These are phyloP conservation scores for Trametes elegans DNA, from an alignment of 768 basidiomycete species.

Conservation along the genomic window DNA sequence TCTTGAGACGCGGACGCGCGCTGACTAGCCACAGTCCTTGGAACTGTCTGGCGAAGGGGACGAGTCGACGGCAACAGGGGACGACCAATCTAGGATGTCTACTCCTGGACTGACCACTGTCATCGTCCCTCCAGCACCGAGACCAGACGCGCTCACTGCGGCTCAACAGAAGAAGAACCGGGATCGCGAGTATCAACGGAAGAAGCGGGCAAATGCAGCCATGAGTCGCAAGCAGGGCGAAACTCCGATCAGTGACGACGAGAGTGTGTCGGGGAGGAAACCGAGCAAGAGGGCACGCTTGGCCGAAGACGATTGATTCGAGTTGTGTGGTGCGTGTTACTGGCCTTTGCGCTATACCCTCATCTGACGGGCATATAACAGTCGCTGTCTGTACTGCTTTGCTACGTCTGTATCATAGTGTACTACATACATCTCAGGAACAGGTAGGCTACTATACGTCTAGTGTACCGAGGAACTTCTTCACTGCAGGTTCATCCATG, in stretches of 20 bases:
- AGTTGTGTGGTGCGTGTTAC: neutral
- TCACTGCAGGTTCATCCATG: slow-evolving; percentile 52
- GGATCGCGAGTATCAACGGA: slow-evolving; percentile 80
- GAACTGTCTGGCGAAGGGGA: slow-evolving; percentile 73
- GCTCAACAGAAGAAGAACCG: slow-evolving; percentile 75
- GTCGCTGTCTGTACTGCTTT: neutral
- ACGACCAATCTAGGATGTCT: slow-evolving; percentile 66
- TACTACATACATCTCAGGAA: neutral
- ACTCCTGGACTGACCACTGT: slow-evolving; percentile 76
- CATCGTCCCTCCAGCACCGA: slow-evolving; percentile 70
- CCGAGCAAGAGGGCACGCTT: slow-evolving; percentile 68
- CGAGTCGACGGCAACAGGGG: slow-evolving; percentile 56
- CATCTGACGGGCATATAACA: neutral
- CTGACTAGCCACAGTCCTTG: slow-evolving; percentile 52
- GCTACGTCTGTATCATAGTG: slow-evolving; percentile 8
- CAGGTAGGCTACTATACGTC: slow-evolving; percentile 33
- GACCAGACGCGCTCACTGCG: slow-evolving; percentile 62
- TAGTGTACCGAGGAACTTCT: slow-evolving; percentile 48
- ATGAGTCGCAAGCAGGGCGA: slow-evolving; percentile 57
- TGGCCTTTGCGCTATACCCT: too few relatives aligned
- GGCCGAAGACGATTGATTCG: slow-evolving; percentile 58
- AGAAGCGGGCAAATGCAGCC: slow-evolving; percentile 63
- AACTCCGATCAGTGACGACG: slow-evolving; percentile 64
- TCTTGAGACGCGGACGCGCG: neutral
- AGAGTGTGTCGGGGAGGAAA: slow-evolving; percentile 52